phyloP scores from a whole-genome alignment of 2,329 filamentous ascomycete genomes.

The Curvularia lunata region DNA sequence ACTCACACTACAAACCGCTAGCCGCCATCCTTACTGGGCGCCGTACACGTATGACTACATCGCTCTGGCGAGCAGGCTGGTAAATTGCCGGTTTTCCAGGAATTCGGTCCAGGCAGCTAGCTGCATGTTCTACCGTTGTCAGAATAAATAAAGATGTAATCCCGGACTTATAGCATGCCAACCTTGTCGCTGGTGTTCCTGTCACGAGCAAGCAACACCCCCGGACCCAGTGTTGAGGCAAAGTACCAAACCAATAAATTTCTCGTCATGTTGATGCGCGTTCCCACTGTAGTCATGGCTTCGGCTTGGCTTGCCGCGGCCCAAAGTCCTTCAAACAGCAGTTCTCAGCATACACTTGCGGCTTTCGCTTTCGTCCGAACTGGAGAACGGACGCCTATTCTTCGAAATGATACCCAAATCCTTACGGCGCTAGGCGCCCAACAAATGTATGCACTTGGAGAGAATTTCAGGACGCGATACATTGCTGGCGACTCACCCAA shows the following conservation, averaged over 20 bases:
- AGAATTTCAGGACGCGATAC: constrained; percentile 61
- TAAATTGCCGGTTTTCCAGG: constrained; percentile 5
- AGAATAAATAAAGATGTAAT: constrained; percentile 17
- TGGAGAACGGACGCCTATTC: constrained; percentile 61
- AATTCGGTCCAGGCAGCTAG: constrained; percentile 7
- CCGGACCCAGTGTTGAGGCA: constrained; percentile 8
- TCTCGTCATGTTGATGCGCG: constrained; percentile 38
- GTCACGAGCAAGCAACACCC: constrained; percentile 13
- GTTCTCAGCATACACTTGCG: constrained; percentile 50
- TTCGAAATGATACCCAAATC: constrained; percentile 35
- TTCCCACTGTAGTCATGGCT: constrained; percentile 31
- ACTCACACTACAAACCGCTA: constrained; percentile 2
- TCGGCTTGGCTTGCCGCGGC: constrained; percentile 34
- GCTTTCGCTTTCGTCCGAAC: constrained; percentile 61
- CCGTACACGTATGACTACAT: constrained; percentile 3
- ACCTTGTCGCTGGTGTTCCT: constrained; percentile 18
- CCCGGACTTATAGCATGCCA: constrained; percentile 7
- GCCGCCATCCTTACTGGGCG: constrained; percentile 14
- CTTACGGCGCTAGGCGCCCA: constrained; percentile 64
- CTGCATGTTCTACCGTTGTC: constrained; percentile 2
- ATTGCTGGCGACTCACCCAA: constrained; percentile 40
- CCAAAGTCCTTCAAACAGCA: constrained; percentile 14
- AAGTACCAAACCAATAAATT: constrained; percentile 11
- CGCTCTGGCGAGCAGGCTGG: constrained; percentile 7
- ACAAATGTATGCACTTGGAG: constrained; percentile 58